Percentiles rank a stretch among this genome's conserved stretches.
Evolutionary conservation across 768 basidiomycete genomes (phyloP).

Genomic region (Mrakia blollopis): DNA sequence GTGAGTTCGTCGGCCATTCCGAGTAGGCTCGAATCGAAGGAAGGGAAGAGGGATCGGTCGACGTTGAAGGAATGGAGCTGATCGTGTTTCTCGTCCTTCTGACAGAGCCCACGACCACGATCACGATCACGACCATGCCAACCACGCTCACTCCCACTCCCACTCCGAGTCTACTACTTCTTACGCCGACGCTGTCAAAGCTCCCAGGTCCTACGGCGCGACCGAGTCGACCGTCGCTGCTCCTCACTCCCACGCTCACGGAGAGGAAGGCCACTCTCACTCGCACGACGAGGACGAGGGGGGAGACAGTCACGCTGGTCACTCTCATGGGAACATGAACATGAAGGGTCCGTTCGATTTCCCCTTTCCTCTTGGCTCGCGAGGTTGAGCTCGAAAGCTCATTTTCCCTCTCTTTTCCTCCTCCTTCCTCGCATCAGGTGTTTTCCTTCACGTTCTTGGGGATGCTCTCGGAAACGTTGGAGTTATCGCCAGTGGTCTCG

Average conservation of each 20-base stretch:
- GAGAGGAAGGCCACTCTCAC: too few species aligned
- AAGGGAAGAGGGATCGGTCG: too few species aligned
- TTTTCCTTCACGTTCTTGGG: constrained; percentile 83
- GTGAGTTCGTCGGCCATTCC: neutral
- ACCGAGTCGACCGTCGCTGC: neutral
- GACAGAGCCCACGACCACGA: too few species aligned
- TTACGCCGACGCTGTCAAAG: constrained; percentile 23
- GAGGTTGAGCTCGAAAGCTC: neutral
- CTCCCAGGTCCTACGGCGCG: constrained; percentile 22
- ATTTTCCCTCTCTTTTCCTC: neutral
- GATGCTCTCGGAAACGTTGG: constrained; percentile 81
- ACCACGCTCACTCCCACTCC: constrained; percentile 33
- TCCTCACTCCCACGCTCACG: constrained; percentile 23
- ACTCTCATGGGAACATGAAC: constrained; percentile 74
- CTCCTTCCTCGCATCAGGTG: constrained; percentile 31
- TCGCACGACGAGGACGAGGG: constrained; percentile 35
- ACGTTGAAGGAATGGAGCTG: neutral
- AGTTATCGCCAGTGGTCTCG: constrained; percentile 87
- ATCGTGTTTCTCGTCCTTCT: neutral
- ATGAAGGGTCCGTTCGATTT: constrained; percentile 65
- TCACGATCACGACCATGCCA: neutral
- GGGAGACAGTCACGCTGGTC: too few species aligned
- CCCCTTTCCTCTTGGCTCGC: neutral
- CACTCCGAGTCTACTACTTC: constrained; percentile 33
- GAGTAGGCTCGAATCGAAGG: neutral